Evolutionary conservation across 1,284 basidiomycete species (phyloP), one percentile per base, ranked within the genome.

Genomic region (Hortiboletus rubellus): DNA sequence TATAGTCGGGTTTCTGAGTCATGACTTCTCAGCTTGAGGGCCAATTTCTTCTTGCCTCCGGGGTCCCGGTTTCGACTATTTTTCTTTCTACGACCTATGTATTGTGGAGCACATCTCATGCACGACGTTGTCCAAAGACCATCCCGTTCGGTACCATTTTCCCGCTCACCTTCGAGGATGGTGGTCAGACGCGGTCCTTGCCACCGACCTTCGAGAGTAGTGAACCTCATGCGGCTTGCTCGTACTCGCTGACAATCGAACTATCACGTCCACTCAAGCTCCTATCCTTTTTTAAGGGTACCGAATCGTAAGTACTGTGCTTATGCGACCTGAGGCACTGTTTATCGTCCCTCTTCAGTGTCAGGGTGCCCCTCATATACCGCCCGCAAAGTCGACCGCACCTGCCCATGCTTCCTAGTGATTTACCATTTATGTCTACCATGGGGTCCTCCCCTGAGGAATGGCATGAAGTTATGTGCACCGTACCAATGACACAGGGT

Each of bases 401-500:
- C 45, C 47, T 65, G 3, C 69, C 71, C 10, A 60, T 73, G 7
- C 61, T 72, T 45, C 56, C 70, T 7, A 60, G 55, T 11, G 48
- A 71, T 31, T 42, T 60, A 9, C 46, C 56, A 11, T 74, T 72
- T 15, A 58, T 73, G 62, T 59, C 59, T 14, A 72, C 72, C 9
- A 64, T 74, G 33, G 74, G 71, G 52, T 58, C 58, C 5, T 72
- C 66, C 2, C 67, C 72, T 7, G 69, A 70, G 60, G 69, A 74
- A 50, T 70, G 69, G 72, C 60, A 60, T 51, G 64, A 70, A 61
- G 46, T 69, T 24, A 67, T 66, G 45, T 72, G 59, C 38, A 54
- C 60, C n/a, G 10, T 67, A 47, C 57, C 65, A 30, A 59, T 57
- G 58, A 51, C 69, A 27, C 57, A 57, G 46, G 41, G 46, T 24